Base-by-base conservation (phyloP, 305 asterid genomes). In the Fraxinus greggii region DNA sequence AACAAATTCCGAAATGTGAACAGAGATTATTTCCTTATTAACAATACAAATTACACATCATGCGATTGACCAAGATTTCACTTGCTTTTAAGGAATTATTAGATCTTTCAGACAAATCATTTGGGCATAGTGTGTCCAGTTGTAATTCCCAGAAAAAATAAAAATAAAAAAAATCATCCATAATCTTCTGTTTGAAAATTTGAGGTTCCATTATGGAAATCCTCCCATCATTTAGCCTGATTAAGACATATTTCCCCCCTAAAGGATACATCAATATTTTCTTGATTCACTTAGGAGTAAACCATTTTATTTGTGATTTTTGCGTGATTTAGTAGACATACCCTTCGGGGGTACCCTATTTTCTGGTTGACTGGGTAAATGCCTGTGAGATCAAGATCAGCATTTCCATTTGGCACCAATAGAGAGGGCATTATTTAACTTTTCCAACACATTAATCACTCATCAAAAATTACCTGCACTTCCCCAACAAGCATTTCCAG, bases 401-500 rank as follows among this genome's bases (percentile, higher is more conserved):
- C 76, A 79, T 42, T 67, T 19, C 26, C 78, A 32, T 79, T 29
- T 51, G 78, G 79, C 77, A 72, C 70, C 78, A 72, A 31, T 7
- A 42, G 12, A 76, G 54, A 80, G 48, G 77, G 80, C 38, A 26
- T 29, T 38, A 59, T 67, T 35, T 73, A 59, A 70, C 17, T 75
- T 54, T 19, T 77, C 38, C 29, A 72, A 24, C 48, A 61, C 33
- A 69, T 42, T 42, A 70, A 59, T 73, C 70, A 56, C 77, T 81
- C 51, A 82, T 59, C 33, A 54, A 2, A 81, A 82, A 38, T 77
- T 89, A 94, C 98, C 97, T 95, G 95, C 79, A 95, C 93, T 79
- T 98, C 98, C 81, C 98, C 98, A 84, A 95, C 97, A 78, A 95
- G 98, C 97, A 93, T 92, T 90, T 95, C 98, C 74, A 95, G 84